A percentile compares a stretch with the other conserved stretches of the same genome.
phyloP scores from a whole-genome alignment of 495 filamentous ascomycete species.

The Aspergillus sparsus region DNA sequence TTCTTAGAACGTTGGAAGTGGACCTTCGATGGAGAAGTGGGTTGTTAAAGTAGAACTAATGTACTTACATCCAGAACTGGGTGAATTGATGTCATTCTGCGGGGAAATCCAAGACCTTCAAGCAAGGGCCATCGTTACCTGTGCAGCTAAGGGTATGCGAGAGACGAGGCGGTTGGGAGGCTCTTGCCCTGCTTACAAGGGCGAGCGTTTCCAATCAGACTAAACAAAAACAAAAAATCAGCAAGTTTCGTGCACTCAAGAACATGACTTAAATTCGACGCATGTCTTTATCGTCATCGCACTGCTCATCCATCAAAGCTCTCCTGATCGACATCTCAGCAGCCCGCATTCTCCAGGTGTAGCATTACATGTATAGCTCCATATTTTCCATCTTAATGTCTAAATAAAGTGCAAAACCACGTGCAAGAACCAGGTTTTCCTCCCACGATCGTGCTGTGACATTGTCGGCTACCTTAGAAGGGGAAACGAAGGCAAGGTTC shows the following conservation, averaged over 20 bases:
- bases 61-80: not conserved
- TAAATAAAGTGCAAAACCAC: not conserved
- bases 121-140: not conserved
- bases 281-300: no score
- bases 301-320: no score
- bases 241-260: not conserved
- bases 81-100: not conserved
- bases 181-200: constrained; percentile 7
- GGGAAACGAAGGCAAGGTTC: not conserved
- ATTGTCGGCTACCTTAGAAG: not conserved
- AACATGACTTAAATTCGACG: no score
- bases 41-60: not conserved
- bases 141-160: not conserved
- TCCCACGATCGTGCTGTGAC: not conserved
- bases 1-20: not conserved
- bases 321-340: no score
- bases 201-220: not conserved
- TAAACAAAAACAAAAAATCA: not conserved
- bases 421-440: not conserved
- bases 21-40: not conserved
- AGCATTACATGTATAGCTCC: no score
- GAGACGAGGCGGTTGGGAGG: not conserved
- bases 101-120: not conserved
- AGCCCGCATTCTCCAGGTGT: no score
- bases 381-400: no score